Evolutionary conservation across 2,329 filamentous ascomycete species (phyloP).

Genomic region (Amauroascus niger): DNA sequence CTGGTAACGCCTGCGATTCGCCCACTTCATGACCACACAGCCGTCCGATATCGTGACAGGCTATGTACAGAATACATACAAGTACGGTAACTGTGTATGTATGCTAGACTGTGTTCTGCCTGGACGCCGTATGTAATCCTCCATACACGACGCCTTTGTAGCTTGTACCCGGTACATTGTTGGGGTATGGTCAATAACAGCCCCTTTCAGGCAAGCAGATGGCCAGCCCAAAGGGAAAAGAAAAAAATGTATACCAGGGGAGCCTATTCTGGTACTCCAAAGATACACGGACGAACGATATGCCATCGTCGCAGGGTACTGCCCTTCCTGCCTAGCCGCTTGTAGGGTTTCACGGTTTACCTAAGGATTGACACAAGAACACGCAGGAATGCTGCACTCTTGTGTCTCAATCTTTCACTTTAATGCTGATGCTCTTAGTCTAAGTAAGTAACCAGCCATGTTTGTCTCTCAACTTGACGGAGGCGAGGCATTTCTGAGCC

Average conservation of each 20-base stretch:
- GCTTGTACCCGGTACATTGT: not conserved
- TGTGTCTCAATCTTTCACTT: not conserved
- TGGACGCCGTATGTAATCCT: not conserved
- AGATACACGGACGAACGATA: too few relatives aligned
- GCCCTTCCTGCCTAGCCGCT: not conserved
- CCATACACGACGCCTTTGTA: constrained; percentile 1
- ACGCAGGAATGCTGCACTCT: not conserved
- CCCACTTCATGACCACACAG: not conserved
- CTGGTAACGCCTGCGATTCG: not conserved
- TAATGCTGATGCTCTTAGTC: not conserved
- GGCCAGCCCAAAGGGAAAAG: not conserved
- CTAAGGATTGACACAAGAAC: not conserved
- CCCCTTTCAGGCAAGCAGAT: not conserved
- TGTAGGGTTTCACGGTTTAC: not conserved
- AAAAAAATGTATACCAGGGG: not conserved
- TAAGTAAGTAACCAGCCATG: not conserved
- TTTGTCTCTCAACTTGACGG: not conserved
- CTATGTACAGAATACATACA: too few relatives aligned
- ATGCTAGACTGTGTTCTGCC: not conserved
- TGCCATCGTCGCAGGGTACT: too few relatives aligned
- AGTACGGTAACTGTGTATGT: not conserved
- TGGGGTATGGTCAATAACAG: not conserved
- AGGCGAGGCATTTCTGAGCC: constrained; percentile 14
- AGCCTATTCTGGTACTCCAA: too few relatives aligned
- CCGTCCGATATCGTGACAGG: not conserved